Evolutionary conservation across 495 filamentous ascomycete species (phyloP).

Genomic region (Xylaria telfairii): DNA sequence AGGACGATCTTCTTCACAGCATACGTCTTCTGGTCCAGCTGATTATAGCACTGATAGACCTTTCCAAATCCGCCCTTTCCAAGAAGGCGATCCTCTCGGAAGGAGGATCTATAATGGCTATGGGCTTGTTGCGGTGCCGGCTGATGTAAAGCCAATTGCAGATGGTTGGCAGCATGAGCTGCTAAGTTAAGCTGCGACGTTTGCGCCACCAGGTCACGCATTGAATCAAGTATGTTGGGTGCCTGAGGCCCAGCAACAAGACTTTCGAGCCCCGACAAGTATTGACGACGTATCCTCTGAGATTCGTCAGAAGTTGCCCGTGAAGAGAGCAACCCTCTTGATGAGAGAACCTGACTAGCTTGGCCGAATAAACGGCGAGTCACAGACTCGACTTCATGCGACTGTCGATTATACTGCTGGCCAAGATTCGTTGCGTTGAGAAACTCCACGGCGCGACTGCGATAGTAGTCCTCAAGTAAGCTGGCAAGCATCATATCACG

Average conservation of each 20-base stretch:
- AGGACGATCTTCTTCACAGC: conserved; percentile 63
- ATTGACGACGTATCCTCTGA: conserved; percentile 28
- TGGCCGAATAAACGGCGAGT: conserved; percentile 33
- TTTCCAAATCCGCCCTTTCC: conserved; percentile 63
- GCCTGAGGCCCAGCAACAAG: conserved; percentile 30
- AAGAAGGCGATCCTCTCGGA: conserved; percentile 43
- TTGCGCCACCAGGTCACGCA: conserved; percentile 33
- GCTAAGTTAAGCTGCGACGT: conserved; percentile 30
- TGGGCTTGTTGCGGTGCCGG: background rate
- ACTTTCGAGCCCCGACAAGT: conserved; percentile 35
- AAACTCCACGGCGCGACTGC: conserved; percentile 37
- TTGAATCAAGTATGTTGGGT: conserved; percentile 25
- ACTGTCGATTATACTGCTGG: conserved; percentile 36
- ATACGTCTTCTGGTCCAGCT: conserved; percentile 59
- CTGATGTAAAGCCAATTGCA: conserved; percentile 28
- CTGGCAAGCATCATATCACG: conserved; percentile 43
- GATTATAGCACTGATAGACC: conserved; percentile 60
- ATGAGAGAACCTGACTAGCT: conserved; percentile 31
- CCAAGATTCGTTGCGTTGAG: conserved; percentile 35
- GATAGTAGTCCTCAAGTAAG: conserved; percentile 40
- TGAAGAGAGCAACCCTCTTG: conserved; percentile 34
- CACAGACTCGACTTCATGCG: conserved; percentile 33
- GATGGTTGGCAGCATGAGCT: conserved; percentile 32
- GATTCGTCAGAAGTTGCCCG: conserved; percentile 29
- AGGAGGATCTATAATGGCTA: conserved; percentile 39